Evolutionary conservation across 148 eudicot genomes (phyloP), one percentile per base, ranked within the genome.

Genomic region (Chenopodium berlandieri): DNA sequence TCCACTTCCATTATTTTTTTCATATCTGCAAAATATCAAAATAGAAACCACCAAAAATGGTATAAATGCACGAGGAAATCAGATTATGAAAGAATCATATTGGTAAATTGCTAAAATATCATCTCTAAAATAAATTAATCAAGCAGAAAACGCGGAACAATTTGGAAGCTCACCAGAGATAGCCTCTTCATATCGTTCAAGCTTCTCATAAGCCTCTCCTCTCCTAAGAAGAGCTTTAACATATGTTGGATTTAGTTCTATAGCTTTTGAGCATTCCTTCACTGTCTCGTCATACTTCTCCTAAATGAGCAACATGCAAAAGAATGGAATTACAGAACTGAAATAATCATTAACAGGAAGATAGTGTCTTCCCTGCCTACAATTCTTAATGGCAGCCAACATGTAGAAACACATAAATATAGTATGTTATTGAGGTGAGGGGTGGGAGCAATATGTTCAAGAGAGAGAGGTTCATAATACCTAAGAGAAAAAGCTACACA

Each of bases 131-230:
- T 12, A 75, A 58, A 13, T 22, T 20, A 22, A 62, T 19, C 1
- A 34, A 40, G 25, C 7, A n/a, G 10, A 62, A 8, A 62, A 14
- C 23, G 71, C 54, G 48, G 60, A 30, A 73, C 14, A n/a, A 62
- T 37, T 44, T 20, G 27, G 81, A 27, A 50, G 52, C 83, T 82
- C 86, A 94, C 99, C 99, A 81, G 93, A 88, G 84, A 96, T 92
- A 58, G 98, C 90, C 75, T 94, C 98, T 44, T 96, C 99, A 88
- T 86, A 96, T 81, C 92, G 92, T 78, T 94, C 98, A 84, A 96
- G 97, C 87, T 92, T 96, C 82, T 92, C 98, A 52, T 88, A 88
- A 75, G 97, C 99, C 78, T 96, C 98, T 62, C 84, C 99, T 85
- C 97, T 90, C 84, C 97, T 90, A 58, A 90, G 63, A 71, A 94